These are phyloP conservation scores for Moricandia arvensis DNA, from an alignment of 345 rosid genomes.

Conservation along the genomic window DNA sequence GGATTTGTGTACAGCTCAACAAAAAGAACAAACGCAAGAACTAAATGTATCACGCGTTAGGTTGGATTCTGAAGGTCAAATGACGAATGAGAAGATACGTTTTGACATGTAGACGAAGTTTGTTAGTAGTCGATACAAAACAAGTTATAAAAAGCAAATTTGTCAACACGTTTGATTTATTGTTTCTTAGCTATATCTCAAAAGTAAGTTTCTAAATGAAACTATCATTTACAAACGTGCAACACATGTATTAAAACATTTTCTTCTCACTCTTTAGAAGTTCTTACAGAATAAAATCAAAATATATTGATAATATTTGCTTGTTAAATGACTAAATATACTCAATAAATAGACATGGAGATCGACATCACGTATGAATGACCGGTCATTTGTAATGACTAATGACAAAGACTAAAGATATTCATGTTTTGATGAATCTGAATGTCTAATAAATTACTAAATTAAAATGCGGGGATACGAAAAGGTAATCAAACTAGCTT, in stretches of 20 bases:
- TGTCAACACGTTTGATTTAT: constrained; percentile 25
- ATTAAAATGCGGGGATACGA: too few species aligned
- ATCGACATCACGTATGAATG: neutral
- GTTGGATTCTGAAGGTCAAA: constrained; percentile 30
- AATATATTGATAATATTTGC: neutral
- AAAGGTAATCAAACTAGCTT: too few species aligned
- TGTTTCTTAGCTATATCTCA: neutral
- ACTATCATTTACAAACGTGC: neutral
- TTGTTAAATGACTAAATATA: neutral
- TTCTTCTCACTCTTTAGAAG: neutral
- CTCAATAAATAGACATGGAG: neutral
- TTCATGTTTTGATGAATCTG: neutral
- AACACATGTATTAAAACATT: neutral
- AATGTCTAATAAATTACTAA: too few species aligned
- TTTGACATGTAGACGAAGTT: constrained; percentile 16
- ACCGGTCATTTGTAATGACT: neutral
- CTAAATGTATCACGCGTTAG: constrained; percentile 29
- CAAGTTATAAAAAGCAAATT: neutral
- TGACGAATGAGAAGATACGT: constrained; percentile 27
- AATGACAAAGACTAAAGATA: neutral
- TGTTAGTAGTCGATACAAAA: constrained; percentile 27
- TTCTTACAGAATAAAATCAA: neutral
- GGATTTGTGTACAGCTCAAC: constrained; percentile 11
- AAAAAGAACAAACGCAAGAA: constrained; percentile 27
- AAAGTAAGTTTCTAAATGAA: neutral